These are phyloP conservation scores for Bullera alba DNA, from an alignment of 768 basidiomycete genomes.

Conservation along the genomic window DNA sequence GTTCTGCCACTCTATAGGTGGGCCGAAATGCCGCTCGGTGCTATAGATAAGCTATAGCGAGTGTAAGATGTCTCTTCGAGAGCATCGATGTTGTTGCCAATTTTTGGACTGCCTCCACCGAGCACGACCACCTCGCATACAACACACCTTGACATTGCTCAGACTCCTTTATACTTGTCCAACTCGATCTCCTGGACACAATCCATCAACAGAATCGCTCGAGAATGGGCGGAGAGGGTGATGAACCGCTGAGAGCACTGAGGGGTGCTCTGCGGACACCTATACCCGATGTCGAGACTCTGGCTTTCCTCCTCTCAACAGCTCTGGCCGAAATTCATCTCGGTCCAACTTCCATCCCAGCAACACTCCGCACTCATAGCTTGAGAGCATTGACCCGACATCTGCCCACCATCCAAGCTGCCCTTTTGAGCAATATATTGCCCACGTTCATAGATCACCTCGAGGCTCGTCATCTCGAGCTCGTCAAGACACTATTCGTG, in stretches of 20 bases:
- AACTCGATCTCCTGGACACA: neutral
- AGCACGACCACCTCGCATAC: neutral
- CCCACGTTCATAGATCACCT: conserved; percentile 64
- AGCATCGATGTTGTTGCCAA: neutral
- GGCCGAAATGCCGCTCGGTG: too few relatives aligned
- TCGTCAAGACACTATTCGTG: conserved; percentile 62
- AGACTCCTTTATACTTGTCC: too few relatives aligned
- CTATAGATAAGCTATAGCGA: too few relatives aligned
- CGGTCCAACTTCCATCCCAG: conserved; percentile 16
- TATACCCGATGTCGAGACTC: conserved; percentile 12
- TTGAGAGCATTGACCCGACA: conserved; percentile 13
- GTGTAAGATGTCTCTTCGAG: too few relatives aligned
- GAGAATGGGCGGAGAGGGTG: conserved; percentile 6
- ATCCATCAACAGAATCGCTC: neutral
- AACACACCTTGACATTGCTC: neutral
- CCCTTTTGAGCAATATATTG: conserved; percentile 58
- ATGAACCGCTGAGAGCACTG: conserved; percentile 12
- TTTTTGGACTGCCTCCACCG: conserved; percentile 1
- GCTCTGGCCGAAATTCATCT: conserved; percentile 13
- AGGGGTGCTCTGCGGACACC: conserved; percentile 23
- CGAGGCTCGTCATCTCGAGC: conserved; percentile 48
- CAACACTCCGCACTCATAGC: neutral
- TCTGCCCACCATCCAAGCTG: conserved; percentile 59
- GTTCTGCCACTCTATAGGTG: too few relatives aligned
- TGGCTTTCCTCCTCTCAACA: conserved; percentile 11